Base-by-base conservation (phyloP, 352 stramenopile species). In the Phytophthora cactorum region DNA sequence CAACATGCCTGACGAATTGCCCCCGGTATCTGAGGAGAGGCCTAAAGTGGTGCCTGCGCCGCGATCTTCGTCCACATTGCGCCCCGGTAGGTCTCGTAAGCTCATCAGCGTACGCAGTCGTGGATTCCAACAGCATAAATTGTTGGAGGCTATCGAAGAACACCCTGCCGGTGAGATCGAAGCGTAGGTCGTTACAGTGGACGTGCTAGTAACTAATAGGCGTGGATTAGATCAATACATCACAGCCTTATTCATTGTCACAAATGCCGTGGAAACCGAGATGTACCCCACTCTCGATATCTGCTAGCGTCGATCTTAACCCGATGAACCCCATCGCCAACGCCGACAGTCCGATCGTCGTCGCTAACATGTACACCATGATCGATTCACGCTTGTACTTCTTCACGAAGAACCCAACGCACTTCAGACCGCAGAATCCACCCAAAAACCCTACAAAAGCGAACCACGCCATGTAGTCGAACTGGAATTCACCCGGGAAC, bases 381-480 rank as follows among this genome's bases (percentile, higher is more conserved):
- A 93, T 89, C 10, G 82, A 90, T 69, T 91, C 85, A 43, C 86
- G 86, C 59, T 92, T 90, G 59, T 88, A 97, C 61, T 97, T 96
- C 60, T 92, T 88, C 38, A 98, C 84, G 3, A 98, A 71, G 62
- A 89, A 93, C 1, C 80, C 84, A 34, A 98, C 83, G 31, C 89
- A 85, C 8, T 88, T 81, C 61, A 92, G 72, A 9, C 86, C 86
- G 47, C 74, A 86, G n/a, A 89, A 66, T 0, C 84, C 86, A 11
- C 86, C 90, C 6, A 95, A n/a, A 55, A 98, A 97, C 1, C 96
- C 95, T 4, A 98, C 80, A 15, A 91, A 77, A 25, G 91, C 85
- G 56, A 98, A 96, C 64, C 93, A 88, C 9, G 77, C 32, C 17
- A 86, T 96, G 77, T 98, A 98, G 73, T 98, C 93, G 56, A 86